These are phyloP conservation scores for Erysimum cheiri DNA, from an alignment of 441 rosid genomes.

Conservation along the genomic window DNA sequence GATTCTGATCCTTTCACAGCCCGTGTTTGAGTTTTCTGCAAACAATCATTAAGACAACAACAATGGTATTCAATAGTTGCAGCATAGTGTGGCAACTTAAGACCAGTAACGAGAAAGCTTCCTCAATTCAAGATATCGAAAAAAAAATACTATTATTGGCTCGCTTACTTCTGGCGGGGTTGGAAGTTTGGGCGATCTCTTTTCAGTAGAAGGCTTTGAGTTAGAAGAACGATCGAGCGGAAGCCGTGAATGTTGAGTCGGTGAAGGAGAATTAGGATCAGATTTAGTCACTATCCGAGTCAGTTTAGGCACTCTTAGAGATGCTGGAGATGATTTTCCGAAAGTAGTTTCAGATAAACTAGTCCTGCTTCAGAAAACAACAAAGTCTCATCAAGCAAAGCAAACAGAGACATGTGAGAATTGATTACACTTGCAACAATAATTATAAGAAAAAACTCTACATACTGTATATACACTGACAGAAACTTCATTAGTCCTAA, in stretches of 20 bases:
- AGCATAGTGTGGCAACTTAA: constrained; percentile 41
- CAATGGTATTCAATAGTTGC: neutral
- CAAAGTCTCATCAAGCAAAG: constrained; percentile 30
- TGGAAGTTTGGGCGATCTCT: constrained; percentile 62
- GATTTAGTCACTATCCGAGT: constrained; percentile 58
- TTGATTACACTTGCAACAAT: neutral
- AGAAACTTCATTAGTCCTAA: neutral
- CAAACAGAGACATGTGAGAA: neutral
- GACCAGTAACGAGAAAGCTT: constrained; percentile 51
- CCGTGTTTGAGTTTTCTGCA: constrained; percentile 66
- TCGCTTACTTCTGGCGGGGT: constrained; percentile 74
- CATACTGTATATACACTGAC: neutral
- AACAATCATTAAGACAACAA: constrained; percentile 38
- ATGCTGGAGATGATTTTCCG: constrained; percentile 53
- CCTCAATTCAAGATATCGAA: neutral
- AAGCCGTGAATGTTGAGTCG: constrained; percentile 53
- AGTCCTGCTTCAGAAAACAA: constrained; percentile 51
- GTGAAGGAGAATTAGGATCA: constrained; percentile 66
- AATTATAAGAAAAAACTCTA: neutral
- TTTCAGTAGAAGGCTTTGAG: constrained; percentile 65
- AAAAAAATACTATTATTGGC: no score
- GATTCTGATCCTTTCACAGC: constrained; percentile 61
- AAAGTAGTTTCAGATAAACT: constrained; percentile 60
- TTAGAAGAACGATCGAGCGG: constrained; percentile 66
- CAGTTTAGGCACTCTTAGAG: constrained; percentile 65